Conservation (phyloP, 192 early-diverging fungal genomes). For the Umbelopsis sp. region DNA sequence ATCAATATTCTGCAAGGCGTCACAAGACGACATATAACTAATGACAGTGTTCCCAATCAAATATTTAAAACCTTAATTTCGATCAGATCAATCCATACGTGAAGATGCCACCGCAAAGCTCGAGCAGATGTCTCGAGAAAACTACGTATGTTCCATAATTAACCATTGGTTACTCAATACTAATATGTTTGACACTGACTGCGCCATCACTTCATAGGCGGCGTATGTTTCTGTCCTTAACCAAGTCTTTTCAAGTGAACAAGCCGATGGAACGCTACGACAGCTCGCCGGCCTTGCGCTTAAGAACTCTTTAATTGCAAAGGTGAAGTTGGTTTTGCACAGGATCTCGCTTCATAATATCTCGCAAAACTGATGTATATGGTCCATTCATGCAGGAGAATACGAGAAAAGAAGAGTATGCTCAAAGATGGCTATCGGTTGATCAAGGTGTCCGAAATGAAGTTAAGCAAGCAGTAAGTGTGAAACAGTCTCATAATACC, state of each 20-base stretch:
- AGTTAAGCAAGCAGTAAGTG: conserved; percentile 69
- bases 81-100: conserved; percentile 71
- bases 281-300: conserved; percentile 87
- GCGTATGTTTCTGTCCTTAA: conserved; percentile 68
- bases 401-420: conserved; percentile 56
- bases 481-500: neutral
- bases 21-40: conserved; percentile 20
- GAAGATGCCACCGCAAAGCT: conserved; percentile 80
- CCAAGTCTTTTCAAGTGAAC: conserved; percentile 84
- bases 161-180: neutral
- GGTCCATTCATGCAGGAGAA: conserved; percentile 39
- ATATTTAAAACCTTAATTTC: conserved; percentile 17
- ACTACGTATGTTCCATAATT: conserved; percentile 73
- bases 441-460: conserved; percentile 56
- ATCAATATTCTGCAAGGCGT: neutral
- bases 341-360: too few species aligned
- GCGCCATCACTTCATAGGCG: conserved; percentile 46
- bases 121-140: conserved; percentile 70
- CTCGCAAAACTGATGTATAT: neutral
- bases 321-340: conserved; percentile 49
- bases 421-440: conserved; percentile 65
- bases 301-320: conserved; percentile 90
- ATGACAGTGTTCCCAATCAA: neutral
- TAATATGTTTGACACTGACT: conserved; percentile 2
- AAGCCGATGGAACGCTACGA: conserved; percentile 62